These are phyloP conservation scores for Penicillium crustosum DNA, from an alignment of 2,329 filamentous ascomycete species.

Conservation along the genomic window DNA sequence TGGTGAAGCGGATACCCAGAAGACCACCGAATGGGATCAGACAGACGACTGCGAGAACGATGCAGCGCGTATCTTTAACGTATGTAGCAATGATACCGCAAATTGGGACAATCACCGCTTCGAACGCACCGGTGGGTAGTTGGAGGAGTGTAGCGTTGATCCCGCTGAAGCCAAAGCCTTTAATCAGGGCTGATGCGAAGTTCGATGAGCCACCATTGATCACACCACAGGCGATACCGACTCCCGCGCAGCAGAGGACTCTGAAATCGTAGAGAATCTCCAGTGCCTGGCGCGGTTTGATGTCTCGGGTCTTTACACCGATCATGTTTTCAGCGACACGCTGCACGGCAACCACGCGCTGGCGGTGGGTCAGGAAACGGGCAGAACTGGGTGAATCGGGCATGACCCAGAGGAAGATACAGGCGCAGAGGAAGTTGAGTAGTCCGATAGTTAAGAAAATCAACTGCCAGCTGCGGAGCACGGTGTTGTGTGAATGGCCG, in stretches of 20 bases:
- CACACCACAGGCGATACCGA: constrained; percentile 48
- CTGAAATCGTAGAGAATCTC: constrained; percentile 45
- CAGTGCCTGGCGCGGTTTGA: constrained; percentile 37
- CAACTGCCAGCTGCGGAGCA: constrained; percentile 39
- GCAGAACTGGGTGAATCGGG: constrained; percentile 42
- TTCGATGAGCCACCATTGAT: constrained; percentile 53
- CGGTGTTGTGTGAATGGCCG: constrained; percentile 33
- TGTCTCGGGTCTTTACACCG: constrained; percentile 40
- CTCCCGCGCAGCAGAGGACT: constrained; percentile 41
- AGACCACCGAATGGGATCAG: constrained; percentile 47
- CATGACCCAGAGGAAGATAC: constrained; percentile 35
- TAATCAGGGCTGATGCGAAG: constrained; percentile 49
- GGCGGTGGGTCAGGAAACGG: constrained; percentile 40
- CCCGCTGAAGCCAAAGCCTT: constrained; percentile 42
- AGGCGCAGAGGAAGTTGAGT: constrained; percentile 47
- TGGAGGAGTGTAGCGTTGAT: constrained; percentile 36
- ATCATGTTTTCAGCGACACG: constrained; percentile 46
- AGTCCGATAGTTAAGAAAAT: constrained; percentile 45
- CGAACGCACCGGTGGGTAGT: constrained; percentile 37
- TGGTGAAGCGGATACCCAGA: constrained; percentile 52
- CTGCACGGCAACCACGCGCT: constrained; percentile 43
- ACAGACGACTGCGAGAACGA: constrained; percentile 32
- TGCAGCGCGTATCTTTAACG: constrained; percentile 43
- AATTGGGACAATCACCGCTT: constrained; percentile 30
- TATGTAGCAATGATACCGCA: constrained; percentile 48